Percentiles rank a stretch among this genome's conserved stretches.
Evolutionary conservation across 371 early-diverging fungal genomes (phyloP).

Genomic region (Aphelidium insulamus): DNA sequence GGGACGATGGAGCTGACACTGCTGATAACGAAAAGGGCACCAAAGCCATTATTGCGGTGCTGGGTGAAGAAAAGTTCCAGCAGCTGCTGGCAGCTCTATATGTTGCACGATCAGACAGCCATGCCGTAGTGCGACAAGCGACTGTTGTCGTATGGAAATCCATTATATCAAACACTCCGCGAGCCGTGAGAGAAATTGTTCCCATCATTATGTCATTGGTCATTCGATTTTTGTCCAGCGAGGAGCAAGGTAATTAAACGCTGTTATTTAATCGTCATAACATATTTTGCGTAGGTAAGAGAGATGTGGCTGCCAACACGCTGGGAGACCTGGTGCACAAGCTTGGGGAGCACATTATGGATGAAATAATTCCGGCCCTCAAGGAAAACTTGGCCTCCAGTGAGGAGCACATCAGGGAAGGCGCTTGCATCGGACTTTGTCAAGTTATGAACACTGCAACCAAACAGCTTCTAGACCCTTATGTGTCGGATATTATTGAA

Average conservation of each 20-base stretch:
- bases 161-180: conserved; percentile 84
- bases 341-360: conserved; percentile 70
- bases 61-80: conserved; percentile 70
- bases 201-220: conserved; percentile 65
- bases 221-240: conserved; percentile 48
- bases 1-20: conserved; percentile 8
- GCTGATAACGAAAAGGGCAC: conserved; percentile 18
- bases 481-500: conserved; percentile 58
- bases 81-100: conserved; percentile 77
- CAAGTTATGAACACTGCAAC: conserved; percentile 75
- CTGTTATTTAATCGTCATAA: too few relatives aligned
- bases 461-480: conserved; percentile 53
- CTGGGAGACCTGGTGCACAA: conserved; percentile 86
- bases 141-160: conserved; percentile 83
- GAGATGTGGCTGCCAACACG: conserved; percentile 58
- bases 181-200: conserved; percentile 82
- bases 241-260: conserved; percentile 41
- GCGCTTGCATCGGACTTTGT: conserved; percentile 75
- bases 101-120: conserved; percentile 59
- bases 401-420: conserved; percentile 47
- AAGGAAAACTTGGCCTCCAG: conserved; percentile 46
- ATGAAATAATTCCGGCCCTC: conserved; percentile 68
- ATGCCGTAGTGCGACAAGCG: conserved; percentile 68
- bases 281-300: conserved; percentile 6
- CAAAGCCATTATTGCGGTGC: conserved; percentile 48